Conservation (phyloP, 2,329 filamentous ascomycete species). For the Epicoccum sorghinum region DNA sequence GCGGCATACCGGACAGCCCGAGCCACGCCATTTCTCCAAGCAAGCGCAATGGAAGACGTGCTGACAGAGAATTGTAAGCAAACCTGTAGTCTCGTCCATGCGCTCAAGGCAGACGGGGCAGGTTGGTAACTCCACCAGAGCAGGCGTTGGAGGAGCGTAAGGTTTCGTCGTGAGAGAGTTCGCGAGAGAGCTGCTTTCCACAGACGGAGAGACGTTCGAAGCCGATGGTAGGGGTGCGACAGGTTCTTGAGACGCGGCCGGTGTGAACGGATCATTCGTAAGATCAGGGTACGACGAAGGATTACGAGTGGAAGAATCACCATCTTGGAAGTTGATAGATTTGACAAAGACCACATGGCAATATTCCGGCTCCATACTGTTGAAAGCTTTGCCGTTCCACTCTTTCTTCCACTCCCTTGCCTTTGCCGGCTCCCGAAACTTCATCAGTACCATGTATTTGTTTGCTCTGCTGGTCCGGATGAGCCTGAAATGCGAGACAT, state of each 20-base stretch:
- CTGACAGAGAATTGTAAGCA: conserved; percentile 95
- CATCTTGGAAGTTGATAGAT: conserved; percentile 81
- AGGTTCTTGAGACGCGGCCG: conserved; percentile 53
- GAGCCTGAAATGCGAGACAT: conserved; percentile 93
- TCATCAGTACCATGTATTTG: conserved; percentile 94
- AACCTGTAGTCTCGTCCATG: conserved; percentile 96
- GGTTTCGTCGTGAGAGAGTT: conserved; percentile 64
- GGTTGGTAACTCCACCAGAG: conserved; percentile 88
- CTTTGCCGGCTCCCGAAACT: conserved; percentile 77
- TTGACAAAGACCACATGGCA: conserved; percentile 96
- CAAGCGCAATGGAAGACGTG: conserved; percentile 98
- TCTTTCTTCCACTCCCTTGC: conserved; percentile 81
- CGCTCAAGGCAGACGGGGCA: conserved; percentile 96
- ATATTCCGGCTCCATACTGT: conserved; percentile 90
- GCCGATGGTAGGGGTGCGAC: conserved; percentile 43
- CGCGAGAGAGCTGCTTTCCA: conserved; percentile 35
- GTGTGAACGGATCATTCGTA: conserved; percentile 68
- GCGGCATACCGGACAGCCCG: conserved; percentile 91
- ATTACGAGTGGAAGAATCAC: conserved; percentile 50
- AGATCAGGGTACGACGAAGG: conserved; percentile 64
- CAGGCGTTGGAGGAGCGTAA: conserved; percentile 76
- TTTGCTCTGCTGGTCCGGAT: conserved; percentile 88
- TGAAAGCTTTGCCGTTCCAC: conserved; percentile 94
- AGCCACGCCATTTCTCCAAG: conserved; percentile 93
- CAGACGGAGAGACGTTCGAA: conserved; percentile 41